Conservation (phyloP, 2,329 filamentous ascomycete genomes). For the Pestalotiopsis sp. region DNA sequence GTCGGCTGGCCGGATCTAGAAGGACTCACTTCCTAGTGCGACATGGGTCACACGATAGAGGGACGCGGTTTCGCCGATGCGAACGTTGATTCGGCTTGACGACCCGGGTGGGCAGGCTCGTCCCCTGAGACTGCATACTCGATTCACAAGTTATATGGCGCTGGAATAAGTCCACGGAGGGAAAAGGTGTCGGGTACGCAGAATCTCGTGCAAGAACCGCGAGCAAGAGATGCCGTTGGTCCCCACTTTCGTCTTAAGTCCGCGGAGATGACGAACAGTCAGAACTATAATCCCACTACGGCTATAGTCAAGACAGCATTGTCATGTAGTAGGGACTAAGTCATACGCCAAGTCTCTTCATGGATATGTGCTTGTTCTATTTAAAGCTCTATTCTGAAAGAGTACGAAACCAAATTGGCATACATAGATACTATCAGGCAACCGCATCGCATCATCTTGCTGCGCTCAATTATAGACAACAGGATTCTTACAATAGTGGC, state of each 20-base stretch:
- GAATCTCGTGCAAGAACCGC: not conserved
- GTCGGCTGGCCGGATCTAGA: not conserved
- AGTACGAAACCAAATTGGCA: too few species aligned
- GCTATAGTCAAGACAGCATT: not conserved
- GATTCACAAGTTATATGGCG: not conserved
- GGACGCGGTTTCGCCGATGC: slow-evolving; percentile 20
- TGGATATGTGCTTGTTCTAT: too few species aligned
- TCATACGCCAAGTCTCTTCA: too few species aligned
- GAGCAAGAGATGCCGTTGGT: not conserved
- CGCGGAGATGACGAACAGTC: not conserved
- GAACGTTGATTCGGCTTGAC: not conserved
- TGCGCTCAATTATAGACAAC: too few species aligned
- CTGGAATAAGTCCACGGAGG: not conserved
- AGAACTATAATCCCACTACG: not conserved
- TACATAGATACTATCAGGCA: too few species aligned
- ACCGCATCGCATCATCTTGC: too few species aligned
- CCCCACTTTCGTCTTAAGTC: not conserved
- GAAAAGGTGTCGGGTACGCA: not conserved
- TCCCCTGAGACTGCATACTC: slow-evolving; percentile 12
- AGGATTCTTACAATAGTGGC: too few species aligned
- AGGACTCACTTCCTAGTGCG: slow-evolving; percentile 24
- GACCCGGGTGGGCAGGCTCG: slow-evolving; percentile 5
- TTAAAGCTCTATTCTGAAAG: too few species aligned
- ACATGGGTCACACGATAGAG: slow-evolving; percentile 26
- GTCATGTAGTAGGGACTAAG: too few species aligned